phyloP scores from a whole-genome alignment of 2,329 filamentous ascomycete genomes.

The Ophiocordyceps camponoti-saundersi region DNA sequence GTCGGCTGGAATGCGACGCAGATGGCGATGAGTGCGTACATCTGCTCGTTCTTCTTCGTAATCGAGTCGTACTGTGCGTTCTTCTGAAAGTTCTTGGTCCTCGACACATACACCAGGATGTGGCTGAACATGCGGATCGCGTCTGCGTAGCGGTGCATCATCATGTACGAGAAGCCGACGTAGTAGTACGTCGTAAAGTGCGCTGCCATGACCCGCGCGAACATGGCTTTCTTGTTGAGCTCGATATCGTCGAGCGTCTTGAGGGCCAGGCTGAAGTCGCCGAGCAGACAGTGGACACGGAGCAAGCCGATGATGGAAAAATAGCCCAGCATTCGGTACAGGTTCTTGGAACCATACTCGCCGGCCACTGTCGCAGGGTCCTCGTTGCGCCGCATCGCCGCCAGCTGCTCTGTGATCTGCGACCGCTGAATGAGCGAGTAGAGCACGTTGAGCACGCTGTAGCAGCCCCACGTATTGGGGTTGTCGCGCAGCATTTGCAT shows the following conservation, averaged over 20 bases:
- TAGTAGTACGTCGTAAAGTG: conserved; percentile 99
- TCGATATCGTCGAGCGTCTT: conserved; percentile 99
- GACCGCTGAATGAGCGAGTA: conserved; percentile 98
- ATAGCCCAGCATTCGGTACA: conserved; percentile 98
- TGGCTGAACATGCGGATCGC: conserved; percentile 99
- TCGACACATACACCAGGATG: conserved; percentile 95
- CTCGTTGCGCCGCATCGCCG: conserved; percentile 85
- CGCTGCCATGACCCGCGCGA: conserved; percentile 96
- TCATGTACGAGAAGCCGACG: conserved; percentile 99
- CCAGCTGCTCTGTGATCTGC: conserved; percentile 94
- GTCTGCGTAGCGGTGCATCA: conserved; percentile 99
- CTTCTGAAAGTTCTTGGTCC: conserved; percentile 99
- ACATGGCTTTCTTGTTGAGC: conserved; percentile 99
- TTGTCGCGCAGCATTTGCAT: conserved; percentile 83
- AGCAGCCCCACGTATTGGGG: conserved; percentile 98
- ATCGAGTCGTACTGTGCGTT: conserved; percentile 96
- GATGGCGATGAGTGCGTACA: conserved; percentile 98
- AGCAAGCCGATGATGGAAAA: conserved; percentile 98
- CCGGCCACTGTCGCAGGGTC: conserved; percentile 77
- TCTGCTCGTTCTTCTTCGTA: conserved; percentile 99
- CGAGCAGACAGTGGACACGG: conserved; percentile 87
- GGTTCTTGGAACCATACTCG: conserved; percentile 83
- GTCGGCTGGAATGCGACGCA: conserved; percentile 97
- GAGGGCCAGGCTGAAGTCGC: conserved; percentile 93
- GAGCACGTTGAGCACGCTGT: conserved; percentile 96